phyloP scores from a whole-genome alignment of 768 basidiomycete genomes.

The Serendipita vermifera region DNA sequence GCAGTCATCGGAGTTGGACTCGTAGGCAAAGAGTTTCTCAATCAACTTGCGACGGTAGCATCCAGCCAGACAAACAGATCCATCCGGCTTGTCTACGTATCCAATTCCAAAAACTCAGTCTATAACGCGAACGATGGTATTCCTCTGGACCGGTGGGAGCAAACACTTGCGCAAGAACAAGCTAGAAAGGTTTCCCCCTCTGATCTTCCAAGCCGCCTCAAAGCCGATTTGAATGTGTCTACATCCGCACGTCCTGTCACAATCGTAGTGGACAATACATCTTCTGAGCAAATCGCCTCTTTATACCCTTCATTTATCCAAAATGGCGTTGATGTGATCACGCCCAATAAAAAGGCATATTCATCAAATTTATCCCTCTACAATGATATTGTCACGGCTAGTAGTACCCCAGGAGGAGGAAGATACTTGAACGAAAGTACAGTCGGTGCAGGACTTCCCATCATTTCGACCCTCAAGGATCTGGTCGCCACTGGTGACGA shows the following conservation, averaged over 20 bases:
- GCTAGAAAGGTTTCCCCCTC: conserved; percentile 23
- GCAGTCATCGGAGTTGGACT: conserved; percentile 87
- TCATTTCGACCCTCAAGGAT: conserved; percentile 85
- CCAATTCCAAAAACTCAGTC: conserved; percentile 50
- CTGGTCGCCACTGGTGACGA: conserved; percentile 86
- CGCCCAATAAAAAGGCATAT: conserved; percentile 96
- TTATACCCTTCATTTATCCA: conserved; percentile 70
- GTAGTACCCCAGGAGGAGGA: conserved; percentile 40
- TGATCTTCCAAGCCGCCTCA: conserved; percentile 35
- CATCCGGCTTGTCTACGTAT: conserved; percentile 57
- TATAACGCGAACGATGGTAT: conserved; percentile 37
- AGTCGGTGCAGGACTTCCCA: conserved; percentile 90
- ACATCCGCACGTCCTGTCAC: not conserved
- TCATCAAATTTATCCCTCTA: conserved; percentile 61
- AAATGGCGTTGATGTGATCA: conserved; percentile 75
- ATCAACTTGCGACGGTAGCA: conserved; percentile 50
- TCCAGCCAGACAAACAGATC: conserved; percentile 36
- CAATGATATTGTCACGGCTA: conserved; percentile 49
- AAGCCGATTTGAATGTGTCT: conserved; percentile 36
- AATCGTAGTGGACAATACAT: conserved; percentile 84
- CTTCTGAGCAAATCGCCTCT: conserved; percentile 65
- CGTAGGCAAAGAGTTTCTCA: conserved; percentile 78
- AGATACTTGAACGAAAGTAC: conserved; percentile 77
- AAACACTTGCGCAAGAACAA: conserved; percentile 36
- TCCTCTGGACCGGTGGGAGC: conserved; percentile 30